These are phyloP conservation scores for Drechslera avenae DNA, from an alignment of 2,329 filamentous ascomycete species.

Conservation along the genomic window DNA sequence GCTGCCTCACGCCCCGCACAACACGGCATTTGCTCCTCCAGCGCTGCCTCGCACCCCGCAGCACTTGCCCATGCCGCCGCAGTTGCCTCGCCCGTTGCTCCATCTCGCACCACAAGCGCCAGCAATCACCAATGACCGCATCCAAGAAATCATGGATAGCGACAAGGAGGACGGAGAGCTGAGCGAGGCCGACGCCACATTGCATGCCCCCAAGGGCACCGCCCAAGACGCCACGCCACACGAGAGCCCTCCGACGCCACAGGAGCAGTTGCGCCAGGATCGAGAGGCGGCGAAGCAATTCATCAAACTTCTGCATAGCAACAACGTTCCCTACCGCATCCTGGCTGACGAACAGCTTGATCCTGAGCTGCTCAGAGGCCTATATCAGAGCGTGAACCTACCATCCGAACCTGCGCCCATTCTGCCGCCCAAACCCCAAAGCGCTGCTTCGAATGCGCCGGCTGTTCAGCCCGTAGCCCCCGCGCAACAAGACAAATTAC, in stretches of 20 bases:
- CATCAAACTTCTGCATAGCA: conserved; percentile 49
- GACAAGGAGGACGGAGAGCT: conserved; percentile 77
- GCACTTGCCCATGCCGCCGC: conserved; percentile 19
- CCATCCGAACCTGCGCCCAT: conserved; percentile 36
- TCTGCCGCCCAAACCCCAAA: conserved; percentile 25
- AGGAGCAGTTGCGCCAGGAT: conserved; percentile 24
- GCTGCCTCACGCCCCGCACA: conserved; percentile 25
- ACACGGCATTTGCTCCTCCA: neutral
- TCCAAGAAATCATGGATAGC: conserved; percentile 43
- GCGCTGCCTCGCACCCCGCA: conserved; percentile 26
- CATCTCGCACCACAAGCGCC: conserved; percentile 9
- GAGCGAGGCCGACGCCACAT: conserved; percentile 58
- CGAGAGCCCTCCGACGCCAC: conserved; percentile 4
- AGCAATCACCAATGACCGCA: conserved; percentile 27
- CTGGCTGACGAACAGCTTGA: conserved; percentile 54
- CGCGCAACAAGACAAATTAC: conserved; percentile 17
- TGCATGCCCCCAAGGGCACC: conserved; percentile 23
- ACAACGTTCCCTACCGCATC: conserved; percentile 75
- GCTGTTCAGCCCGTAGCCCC: conserved; percentile 11
- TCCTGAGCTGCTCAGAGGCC: conserved; percentile 28
- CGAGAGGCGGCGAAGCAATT: conserved; percentile 46
- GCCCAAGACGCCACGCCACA: conserved; percentile 4
- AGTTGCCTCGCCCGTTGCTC: conserved; percentile 17
- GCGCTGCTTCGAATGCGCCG: conserved; percentile 7
- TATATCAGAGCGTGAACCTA: conserved; percentile 38